Conservation (phyloP, 192 early-diverging fungal species). For the Kickxella alabastrina region DNA sequence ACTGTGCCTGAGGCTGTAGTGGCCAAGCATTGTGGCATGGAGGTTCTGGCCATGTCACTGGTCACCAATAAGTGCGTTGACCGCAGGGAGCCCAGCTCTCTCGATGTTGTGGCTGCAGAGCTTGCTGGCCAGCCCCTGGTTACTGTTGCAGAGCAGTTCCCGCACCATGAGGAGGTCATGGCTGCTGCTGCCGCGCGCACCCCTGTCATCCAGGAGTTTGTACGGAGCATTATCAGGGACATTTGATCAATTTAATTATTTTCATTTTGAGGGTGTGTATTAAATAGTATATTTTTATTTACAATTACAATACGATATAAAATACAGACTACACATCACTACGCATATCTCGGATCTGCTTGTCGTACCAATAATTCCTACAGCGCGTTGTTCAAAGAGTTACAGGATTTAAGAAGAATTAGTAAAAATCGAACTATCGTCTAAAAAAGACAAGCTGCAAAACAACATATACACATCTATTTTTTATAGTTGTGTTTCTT, state of each 20-base stretch:
- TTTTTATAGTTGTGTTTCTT: background rate
- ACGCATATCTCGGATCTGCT: too few relatives aligned
- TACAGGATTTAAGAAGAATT: too few relatives aligned
- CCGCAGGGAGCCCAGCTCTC: conserved; percentile 32
- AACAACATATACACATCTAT: too few relatives aligned
- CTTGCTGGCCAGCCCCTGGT: conserved; percentile 24
- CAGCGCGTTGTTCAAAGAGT: too few relatives aligned
- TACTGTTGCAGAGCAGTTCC: conserved; percentile 24
- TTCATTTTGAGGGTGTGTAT: background rate
- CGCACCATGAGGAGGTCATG: conserved; percentile 48
- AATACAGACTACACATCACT: too few relatives aligned
- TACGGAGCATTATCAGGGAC: conserved; percentile 27
- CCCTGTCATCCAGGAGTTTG: conserved; percentile 36
- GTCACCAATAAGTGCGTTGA: conserved; percentile 73
- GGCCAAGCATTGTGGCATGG: conserved; percentile 81
- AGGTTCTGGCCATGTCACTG: conserved; percentile 76
- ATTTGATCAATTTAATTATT: too few relatives aligned
- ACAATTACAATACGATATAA: background rate
- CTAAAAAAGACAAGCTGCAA: too few relatives aligned
- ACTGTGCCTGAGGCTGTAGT: conserved; percentile 86
- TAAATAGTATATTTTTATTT: background rate
- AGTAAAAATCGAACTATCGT: background rate
- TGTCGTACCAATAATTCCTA: too few relatives aligned
- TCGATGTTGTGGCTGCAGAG: conserved; percentile 35
- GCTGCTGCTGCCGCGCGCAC: conserved; percentile 38